Evolutionary conservation across 2,329 filamentous ascomycete genomes (phyloP).

Genomic region (Pseudocercospora eumusae): DNA sequence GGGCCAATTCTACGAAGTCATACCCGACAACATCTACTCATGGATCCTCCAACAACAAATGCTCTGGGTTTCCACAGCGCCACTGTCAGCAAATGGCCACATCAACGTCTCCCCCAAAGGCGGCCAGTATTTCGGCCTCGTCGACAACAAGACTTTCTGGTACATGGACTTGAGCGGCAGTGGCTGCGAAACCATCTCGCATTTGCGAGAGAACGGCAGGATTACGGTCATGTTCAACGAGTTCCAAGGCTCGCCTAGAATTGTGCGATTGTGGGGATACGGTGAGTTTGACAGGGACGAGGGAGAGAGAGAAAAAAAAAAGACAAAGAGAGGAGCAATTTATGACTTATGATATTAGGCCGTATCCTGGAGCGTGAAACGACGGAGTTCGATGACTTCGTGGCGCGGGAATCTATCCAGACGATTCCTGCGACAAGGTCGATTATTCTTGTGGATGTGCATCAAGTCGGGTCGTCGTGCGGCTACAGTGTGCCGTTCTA

Average conservation of each 20-base stretch:
- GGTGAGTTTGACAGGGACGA: no score
- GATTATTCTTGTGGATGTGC: conserved; percentile 47
- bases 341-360: conserved; percentile 24
- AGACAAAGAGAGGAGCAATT: no score
- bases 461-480: conserved; percentile 48
- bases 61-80: conserved; percentile 48
- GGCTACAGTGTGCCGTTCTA: conserved; percentile 49
- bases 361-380: conserved; percentile 44
- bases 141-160: conserved; percentile 46
- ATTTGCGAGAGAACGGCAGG: conserved; percentile 49
- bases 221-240: conserved; percentile 49
- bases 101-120: conserved; percentile 52
- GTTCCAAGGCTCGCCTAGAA: conserved; percentile 46
- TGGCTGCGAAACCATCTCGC: conserved; percentile 48
- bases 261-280: conserved; percentile 48
- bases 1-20: conserved; percentile 49
- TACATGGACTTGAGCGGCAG: conserved; percentile 49
- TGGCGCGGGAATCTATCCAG: conserved; percentile 39
- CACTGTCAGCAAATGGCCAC: conserved; percentile 45
- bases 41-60: conserved; percentile 51
- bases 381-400: conserved; percentile 39
- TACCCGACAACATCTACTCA: conserved; percentile 42
- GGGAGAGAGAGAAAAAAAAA: conserved; percentile 44
- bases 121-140: conserved; percentile 46
- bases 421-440: conserved; percentile 43